These are phyloP conservation scores for Oldenlandia corymbosa DNA, from an alignment of 257 asterid species.

Conservation along the genomic window DNA sequence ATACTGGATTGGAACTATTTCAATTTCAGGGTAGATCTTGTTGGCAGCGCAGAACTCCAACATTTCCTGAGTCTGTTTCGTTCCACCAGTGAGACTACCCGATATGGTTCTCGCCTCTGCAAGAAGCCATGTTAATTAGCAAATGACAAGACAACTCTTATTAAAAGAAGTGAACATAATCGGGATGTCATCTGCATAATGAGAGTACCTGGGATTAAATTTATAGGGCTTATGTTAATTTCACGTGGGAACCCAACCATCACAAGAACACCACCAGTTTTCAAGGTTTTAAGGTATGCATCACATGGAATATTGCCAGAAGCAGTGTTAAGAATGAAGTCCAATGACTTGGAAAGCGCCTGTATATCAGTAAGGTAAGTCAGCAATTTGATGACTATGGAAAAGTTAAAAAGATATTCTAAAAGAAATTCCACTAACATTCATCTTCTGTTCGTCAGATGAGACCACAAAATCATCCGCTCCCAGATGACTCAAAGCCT, in stretches of 20 bases:
- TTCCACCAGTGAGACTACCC: conserved; percentile 84
- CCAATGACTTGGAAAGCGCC: conserved; percentile 47
- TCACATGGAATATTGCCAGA: conserved; percentile 68
- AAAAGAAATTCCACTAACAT: conserved; percentile 34
- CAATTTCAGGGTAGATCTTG: conserved; percentile 80
- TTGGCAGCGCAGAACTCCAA: conserved; percentile 77
- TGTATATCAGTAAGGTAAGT: too few species aligned
- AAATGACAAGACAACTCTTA: neutral
- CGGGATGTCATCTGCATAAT: neutral
- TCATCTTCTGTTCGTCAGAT: conserved; percentile 66
- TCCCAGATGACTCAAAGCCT: conserved; percentile 65
- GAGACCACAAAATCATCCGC: conserved; percentile 80
- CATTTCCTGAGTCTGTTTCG: conserved; percentile 75
- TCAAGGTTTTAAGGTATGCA: conserved; percentile 54
- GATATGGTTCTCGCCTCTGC: conserved; percentile 54
- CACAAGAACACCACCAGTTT: conserved; percentile 66
- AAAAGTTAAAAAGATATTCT: too few species aligned
- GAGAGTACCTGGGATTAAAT: conserved; percentile 42
- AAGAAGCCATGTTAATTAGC: neutral
- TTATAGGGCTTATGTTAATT: conserved; percentile 60
- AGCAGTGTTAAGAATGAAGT: conserved; percentile 77
- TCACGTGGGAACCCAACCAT: conserved; percentile 80
- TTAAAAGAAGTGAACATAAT: neutral
- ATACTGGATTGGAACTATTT: conserved; percentile 56
- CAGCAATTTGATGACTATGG: too few species aligned